phyloP scores from a whole-genome alignment of 2,329 filamentous ascomycete genomes.

The Ceratocystis albifundus region DNA sequence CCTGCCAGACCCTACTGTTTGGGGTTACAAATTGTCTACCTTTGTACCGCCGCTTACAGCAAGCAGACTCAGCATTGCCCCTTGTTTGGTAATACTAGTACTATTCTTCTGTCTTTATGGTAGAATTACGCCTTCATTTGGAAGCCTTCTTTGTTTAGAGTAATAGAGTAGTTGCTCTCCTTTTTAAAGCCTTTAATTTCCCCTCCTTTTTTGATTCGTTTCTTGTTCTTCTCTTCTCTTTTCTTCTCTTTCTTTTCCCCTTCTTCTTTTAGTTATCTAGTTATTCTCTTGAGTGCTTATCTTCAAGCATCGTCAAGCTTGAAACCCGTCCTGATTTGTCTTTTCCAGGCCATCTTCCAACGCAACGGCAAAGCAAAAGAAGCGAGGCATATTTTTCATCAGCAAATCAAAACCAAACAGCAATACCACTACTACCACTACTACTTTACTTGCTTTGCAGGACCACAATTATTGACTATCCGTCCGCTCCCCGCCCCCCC shows the following conservation, averaged over 20 bases:
- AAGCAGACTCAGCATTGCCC: not conserved
- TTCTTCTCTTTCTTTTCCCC: not conserved
- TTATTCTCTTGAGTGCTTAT: not conserved
- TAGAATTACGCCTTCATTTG: conserved; percentile 4
- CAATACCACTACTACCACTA: no score
- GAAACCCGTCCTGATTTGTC: not conserved
- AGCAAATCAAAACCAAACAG: not conserved
- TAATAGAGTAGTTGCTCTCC: conserved; percentile 1
- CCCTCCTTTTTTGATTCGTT: not conserved
- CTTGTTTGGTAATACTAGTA: not conserved
- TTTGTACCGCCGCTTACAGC: not conserved
- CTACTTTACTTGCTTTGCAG: not conserved
- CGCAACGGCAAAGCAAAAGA: not conserved
- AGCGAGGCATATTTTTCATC: not conserved
- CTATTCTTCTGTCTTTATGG: not conserved
- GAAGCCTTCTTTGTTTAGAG: not conserved
- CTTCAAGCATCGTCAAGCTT: not conserved
- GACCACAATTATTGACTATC: no score
- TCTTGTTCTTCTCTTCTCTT: not conserved
- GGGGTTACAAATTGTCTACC: not conserved
- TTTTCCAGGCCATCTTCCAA: not conserved
- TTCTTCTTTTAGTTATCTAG: not conserved
- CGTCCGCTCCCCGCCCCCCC: no score
- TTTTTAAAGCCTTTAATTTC: conserved; percentile 1
- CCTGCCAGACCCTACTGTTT: conserved; percentile 2